Evolutionary conservation across 2,329 filamentous ascomycete genomes (phyloP), one percentile per base, ranked within the genome.

Genomic region (Colletotrichum liaoningense): DNA sequence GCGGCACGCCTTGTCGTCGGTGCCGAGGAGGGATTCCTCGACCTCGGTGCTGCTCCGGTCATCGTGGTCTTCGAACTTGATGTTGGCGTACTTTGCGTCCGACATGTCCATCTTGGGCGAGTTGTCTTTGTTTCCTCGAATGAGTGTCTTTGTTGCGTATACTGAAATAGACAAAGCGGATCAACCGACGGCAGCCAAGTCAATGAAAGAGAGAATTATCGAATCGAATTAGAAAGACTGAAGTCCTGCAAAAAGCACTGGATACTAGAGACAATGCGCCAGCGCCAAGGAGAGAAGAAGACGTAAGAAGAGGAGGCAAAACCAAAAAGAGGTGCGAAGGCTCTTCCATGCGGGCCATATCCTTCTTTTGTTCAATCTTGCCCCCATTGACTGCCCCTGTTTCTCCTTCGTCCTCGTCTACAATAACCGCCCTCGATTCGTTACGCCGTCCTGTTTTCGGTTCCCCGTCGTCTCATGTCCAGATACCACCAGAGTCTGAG

Each of bases 41-140:
- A 83, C 79, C 65, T 83, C 82, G 28, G 79, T 81, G 74, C 76
- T 79, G 58, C 78, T 80, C 19, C 76, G 63, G 38, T 81, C 77
- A 30, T 80, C 80, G 19, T 75, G 69, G 12, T 82, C 80, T 30
- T 76, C 72, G 33, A 72, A 67, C 42, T 75, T 74, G 52, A 79
- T 74, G 26, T 75, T 77, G 26, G 79, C 69, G 73, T 80, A 80
- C 22, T 74, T 73, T n/a, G 75, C 65, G 16, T 71, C 72, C 5
- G 70, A 65, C 63, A 72, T 74, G 46, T 74, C 74, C 74, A 74
- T 75, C 28, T 30, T 60, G 42, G 16, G 42, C 42, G 19, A 35
- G 19, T 49, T 49, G 42, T 49, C 42, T 49, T 22, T 22, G 16
- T 49, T 8, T 49, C 22, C 19, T 49, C 42, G 42, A 49, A 49